Evolutionary conservation across 2,329 filamentous ascomycete genomes (phyloP), one percentile per base, ranked within the genome.

Genomic region (Fusarium metavorans): DNA sequence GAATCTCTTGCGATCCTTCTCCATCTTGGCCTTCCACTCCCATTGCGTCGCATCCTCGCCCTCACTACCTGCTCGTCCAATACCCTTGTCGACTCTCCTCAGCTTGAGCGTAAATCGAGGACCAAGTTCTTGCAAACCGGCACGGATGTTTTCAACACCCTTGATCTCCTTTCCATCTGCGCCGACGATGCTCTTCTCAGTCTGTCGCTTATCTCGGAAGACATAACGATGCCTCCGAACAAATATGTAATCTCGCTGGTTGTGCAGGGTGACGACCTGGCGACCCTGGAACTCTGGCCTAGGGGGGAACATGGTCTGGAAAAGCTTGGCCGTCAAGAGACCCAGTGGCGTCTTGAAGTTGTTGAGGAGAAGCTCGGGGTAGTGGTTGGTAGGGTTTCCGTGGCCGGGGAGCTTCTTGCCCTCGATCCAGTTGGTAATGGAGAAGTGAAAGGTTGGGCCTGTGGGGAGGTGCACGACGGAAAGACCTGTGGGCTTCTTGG

Each of bases 231-330:
- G 95, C 41, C 95, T 88, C 6, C 97, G 89, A 61, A 98, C 89
- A 82, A 99, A 99, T 77, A 98, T 97, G 83, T 96, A 98, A 83
- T 98, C 96, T 73, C 96, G 92, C 86, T 98, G 95, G 78, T 98
- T 98, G 83, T 98, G 95, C 62, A 98, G 85, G 1, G 96, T 98
- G 10, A 98, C 91, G 1, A 98, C 95, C 80, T 98, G 95, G 27
- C 96, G 88, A 6, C 96, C 96, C 76, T 93, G 88, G 7, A 98
- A 87, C 78, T 98, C 94, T 0, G 97, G 96, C 50, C 91, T 90
- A 0, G 92, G 90, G 0, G 96, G 97, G 83, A 85, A 85, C 56
- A 85, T 74, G 13, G 81, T 83, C 74, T 82, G 80, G 85, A 99
- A 97, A 2, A 98, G 86, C 79, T 95, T 92, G 10, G 95, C 96